Conservation (phyloP, 352 stramenopile genomes). For the Phytophthora pluvialis region DNA sequence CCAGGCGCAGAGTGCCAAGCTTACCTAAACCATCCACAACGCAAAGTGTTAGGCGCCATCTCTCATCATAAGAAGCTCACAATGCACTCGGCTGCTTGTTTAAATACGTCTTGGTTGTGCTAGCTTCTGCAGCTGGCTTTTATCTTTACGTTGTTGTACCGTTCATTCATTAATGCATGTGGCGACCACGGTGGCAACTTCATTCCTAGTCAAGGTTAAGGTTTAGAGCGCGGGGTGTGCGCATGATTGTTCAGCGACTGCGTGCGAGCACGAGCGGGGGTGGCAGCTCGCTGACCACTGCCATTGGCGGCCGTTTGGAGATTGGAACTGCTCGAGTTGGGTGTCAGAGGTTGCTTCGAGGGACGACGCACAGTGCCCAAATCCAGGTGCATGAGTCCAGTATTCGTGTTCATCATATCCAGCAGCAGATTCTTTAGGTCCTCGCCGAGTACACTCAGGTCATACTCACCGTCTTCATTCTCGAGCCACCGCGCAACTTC, state of each 20-base stretch:
- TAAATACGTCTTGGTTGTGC: slow-evolving; percentile 10
- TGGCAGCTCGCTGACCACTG: slow-evolving; percentile 23
- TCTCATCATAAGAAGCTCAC: slow-evolving; percentile 38
- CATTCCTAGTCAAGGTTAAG: slow-evolving; percentile 36
- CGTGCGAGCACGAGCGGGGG: slow-evolving; percentile 41
- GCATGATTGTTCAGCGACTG: slow-evolving; percentile 38
- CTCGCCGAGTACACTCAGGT: slow-evolving; percentile 73
- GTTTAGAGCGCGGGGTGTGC: slow-evolving; percentile 2
- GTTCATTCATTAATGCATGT: slow-evolving; percentile 3
- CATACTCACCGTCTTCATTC: slow-evolving; percentile 76
- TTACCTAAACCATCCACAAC: slow-evolving; percentile 26
- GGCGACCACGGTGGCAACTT: slow-evolving; percentile 5
- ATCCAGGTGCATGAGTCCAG: slow-evolving; percentile 84
- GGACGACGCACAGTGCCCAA: slow-evolving; percentile 52
- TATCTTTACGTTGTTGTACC: slow-evolving; percentile 16
- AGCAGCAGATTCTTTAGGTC: slow-evolving; percentile 75
- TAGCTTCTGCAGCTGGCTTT: not conserved
- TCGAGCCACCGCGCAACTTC: slow-evolving; percentile 79
- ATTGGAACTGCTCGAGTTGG: slow-evolving; percentile 33
- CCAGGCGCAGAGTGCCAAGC: slow-evolving; percentile 55
- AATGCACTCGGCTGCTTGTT: slow-evolving; percentile 27
- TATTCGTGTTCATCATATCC: slow-evolving; percentile 88
- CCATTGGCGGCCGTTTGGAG: slow-evolving; percentile 10
- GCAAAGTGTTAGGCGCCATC: slow-evolving; percentile 19
- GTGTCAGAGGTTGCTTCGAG: slow-evolving; percentile 38